Percentiles rank a stretch among this genome's conserved stretches.
Evolutionary conservation across 148 eudicot genomes (phyloP).

Genomic region (Selenicereus undatus): DNA sequence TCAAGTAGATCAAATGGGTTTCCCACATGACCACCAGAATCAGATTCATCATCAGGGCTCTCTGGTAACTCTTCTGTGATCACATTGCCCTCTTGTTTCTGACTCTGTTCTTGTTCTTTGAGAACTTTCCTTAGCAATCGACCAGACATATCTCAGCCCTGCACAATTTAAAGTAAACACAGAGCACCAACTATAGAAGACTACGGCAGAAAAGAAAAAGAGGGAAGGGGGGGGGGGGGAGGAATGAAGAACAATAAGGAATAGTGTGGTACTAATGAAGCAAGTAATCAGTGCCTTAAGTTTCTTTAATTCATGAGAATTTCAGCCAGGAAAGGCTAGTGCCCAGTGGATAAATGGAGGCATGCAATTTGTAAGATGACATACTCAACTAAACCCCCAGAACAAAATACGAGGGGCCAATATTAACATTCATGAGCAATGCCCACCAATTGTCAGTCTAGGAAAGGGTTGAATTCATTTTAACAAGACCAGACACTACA

Average conservation of each 20-base stretch:
- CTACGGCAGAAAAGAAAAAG: background rate
- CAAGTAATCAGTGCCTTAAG: background rate
- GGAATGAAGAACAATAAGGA: background rate
- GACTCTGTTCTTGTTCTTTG: constrained; percentile 37
- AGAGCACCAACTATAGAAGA: constrained; percentile 1
- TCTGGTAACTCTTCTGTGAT: constrained; percentile 25
- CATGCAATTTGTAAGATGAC: background rate
- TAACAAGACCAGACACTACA: background rate
- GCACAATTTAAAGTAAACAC: background rate
- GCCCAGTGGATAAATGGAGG: background rate
- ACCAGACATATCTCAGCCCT: constrained; percentile 38
- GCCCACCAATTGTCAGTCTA: background rate
- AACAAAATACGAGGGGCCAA: background rate
- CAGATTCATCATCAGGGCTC: constrained; percentile 28
- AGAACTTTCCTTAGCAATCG: constrained; percentile 43
- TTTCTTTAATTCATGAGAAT: background rate
- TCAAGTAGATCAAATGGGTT: constrained; percentile 47
- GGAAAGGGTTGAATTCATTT: background rate
- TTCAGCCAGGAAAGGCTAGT: background rate
- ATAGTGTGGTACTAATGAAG: background rate
- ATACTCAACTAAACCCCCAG: too few species aligned
- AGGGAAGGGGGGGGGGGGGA: background rate
- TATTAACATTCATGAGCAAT: background rate
- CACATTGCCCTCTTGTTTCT: constrained; percentile 15
- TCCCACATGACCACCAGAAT: constrained; percentile 28